Evolutionary conservation across 116 monocot genomes (phyloP).

Genomic region (Phalaenopsis hybrid): DNA sequence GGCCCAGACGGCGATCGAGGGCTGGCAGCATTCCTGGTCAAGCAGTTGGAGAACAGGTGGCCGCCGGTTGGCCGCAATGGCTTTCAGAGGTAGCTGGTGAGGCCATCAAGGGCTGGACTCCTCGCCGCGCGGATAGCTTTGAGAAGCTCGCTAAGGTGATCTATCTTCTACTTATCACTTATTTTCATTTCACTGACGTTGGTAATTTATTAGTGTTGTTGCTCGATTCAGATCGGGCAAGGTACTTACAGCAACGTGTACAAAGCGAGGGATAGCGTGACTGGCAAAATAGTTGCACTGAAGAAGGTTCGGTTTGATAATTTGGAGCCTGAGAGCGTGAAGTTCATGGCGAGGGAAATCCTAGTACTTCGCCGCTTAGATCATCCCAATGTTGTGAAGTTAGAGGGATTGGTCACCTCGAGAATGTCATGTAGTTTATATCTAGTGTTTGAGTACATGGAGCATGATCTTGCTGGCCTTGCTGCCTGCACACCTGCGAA

Average conservation of each 20-base stretch:
- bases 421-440: conserved; percentile 23
- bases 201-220: background rate
- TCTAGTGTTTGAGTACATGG: conserved; percentile 25
- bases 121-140: conserved; percentile 43
- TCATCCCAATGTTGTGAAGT: conserved; percentile 23
- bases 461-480: conserved; percentile 24
- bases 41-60: conserved; percentile 33
- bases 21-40: conserved; percentile 2
- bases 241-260: conserved; percentile 55
- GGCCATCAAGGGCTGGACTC: conserved; percentile 48
- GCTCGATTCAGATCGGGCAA: conserved; percentile 33
- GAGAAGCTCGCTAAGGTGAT: conserved; percentile 52
- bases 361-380: conserved; percentile 15
- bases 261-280: conserved; percentile 36
- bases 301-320: conserved; percentile 54
- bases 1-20: background rate
- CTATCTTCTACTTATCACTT: background rate
- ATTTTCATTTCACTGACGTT: background rate
- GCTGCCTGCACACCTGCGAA: conserved; percentile 16
- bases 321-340: conserved; percentile 25
- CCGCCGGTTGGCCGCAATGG: conserved; percentile 55
- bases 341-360: conserved; percentile 21
- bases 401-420: conserved; percentile 21
- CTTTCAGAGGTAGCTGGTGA: conserved; percentile 47
- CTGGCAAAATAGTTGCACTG: conserved; percentile 32